Evolutionary conservation across 31 red algal species (phyloP).

Genomic region (Asparagopsis taxiformis): DNA sequence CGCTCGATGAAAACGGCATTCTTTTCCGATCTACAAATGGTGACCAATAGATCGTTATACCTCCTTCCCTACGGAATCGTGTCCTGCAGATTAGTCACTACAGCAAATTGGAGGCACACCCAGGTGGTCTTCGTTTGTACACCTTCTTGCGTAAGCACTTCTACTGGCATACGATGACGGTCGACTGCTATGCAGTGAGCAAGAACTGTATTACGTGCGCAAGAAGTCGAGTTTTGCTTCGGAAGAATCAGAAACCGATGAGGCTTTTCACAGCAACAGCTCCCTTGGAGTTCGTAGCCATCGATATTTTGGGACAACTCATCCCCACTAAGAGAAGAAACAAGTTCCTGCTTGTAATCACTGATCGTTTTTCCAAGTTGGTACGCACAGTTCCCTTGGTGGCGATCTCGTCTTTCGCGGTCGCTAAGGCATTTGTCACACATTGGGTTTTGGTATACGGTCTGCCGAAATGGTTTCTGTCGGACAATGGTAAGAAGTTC

Average conservation of each 20-base stretch:
- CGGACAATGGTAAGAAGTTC: conserved; percentile 17
- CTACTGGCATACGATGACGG: conserved; percentile 16
- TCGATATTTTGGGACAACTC: conserved; percentile 10
- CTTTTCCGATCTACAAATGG: conserved; percentile 4
- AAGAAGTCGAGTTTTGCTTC: background rate
- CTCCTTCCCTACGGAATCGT: background rate
- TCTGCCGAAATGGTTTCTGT: background rate
- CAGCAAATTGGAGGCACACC: background rate
- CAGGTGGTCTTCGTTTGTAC: conserved; percentile 9
- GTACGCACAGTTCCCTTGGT: conserved; percentile 23
- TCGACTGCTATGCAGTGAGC: background rate
- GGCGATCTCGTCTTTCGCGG: background rate
- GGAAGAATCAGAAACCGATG: conserved; percentile 2
- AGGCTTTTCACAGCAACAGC: conserved; percentile 8
- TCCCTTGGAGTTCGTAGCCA: conserved; percentile 9
- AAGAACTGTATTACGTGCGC: conserved; percentile 1
- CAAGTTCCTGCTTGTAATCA: conserved; percentile 13
- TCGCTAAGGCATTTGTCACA: background rate
- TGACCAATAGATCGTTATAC: conserved; percentile 10
- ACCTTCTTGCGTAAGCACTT: conserved; percentile 8
- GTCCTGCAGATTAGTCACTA: conserved; percentile 13
- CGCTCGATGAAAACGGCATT: background rate
- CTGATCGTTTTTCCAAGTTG: conserved; percentile 27
- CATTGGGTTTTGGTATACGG: conserved; percentile 23
- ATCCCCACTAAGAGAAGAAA: conserved; percentile 4